Evolutionary conservation across 345 rosid species (phyloP).

Genomic region (Populus alba): DNA sequence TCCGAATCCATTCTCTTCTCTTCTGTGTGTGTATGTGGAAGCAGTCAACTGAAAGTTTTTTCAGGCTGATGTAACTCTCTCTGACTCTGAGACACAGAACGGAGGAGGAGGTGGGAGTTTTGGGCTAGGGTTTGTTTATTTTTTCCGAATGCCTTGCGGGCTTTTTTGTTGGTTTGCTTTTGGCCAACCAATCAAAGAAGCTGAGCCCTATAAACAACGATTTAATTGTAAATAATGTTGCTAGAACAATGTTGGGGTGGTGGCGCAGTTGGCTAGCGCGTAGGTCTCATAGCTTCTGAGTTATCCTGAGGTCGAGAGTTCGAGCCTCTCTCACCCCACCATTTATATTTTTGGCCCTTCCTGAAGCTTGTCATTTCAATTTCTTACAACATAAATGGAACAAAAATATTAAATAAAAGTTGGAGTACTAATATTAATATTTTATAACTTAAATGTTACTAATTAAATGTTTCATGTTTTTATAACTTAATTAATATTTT

Average conservation of each 20-base stretch:
- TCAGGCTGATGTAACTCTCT: too few species aligned
- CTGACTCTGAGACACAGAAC: background rate
- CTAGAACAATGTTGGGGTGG: slow-evolving; percentile 17
- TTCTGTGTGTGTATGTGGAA: background rate
- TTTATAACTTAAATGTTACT: too few species aligned
- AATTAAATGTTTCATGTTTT: too few species aligned
- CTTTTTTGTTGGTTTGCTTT: too few species aligned
- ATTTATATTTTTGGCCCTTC: too few species aligned
- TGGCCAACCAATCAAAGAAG: background rate
- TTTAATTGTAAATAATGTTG: rapidly evolving
- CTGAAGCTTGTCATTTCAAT: too few species aligned
- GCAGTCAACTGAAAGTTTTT: background rate
- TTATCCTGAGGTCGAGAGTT: slow-evolving; percentile 51
- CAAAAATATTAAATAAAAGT: too few species aligned
- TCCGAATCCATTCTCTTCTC: slow-evolving; percentile 18
- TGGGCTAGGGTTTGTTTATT: slow-evolving; percentile 2
- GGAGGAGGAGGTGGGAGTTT: background rate
- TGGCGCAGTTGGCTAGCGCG: slow-evolving; percentile 61
- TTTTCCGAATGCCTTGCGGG: background rate
- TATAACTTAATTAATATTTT: too few species aligned
- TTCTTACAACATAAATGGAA: too few species aligned
- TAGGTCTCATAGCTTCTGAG: slow-evolving; percentile 42
- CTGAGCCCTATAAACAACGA: too few species aligned
- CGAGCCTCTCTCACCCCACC: slow-evolving; percentile 47
- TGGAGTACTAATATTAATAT: too few species aligned